Base-by-base conservation (phyloP, 2,329 filamentous ascomycete species). In the Dendryphion nanum region DNA sequence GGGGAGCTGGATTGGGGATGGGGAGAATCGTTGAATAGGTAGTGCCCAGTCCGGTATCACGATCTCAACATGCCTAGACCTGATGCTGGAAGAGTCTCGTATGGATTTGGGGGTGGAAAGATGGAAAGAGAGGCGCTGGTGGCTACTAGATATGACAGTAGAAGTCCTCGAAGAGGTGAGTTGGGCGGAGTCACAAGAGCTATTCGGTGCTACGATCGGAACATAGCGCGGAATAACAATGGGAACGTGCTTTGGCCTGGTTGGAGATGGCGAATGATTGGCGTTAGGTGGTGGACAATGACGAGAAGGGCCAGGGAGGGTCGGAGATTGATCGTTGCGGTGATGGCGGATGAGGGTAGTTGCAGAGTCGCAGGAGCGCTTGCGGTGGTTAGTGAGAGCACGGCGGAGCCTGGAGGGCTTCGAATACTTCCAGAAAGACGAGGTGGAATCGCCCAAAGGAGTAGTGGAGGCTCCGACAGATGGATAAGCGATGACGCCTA, bases 31-130 rank as follows among this genome's bases (percentile, higher is more conserved):
- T 39, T 67, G 56, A 44, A 67, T 53, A 50, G 70, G 68, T 58
- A 64, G 53, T 36, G 67, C 69, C 64, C 64, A 72, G 38, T 64
- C 51, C 30, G 70, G 68, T 45, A 73, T 73, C 43, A 70, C 55
- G 52, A 73, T 73, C 60, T 73, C 69, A 41, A 74, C 71, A 73
- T 74, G 69, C 63, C 71, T 63, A 32, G 64, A 57, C 50, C 58
- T 52, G 35, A 52, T 41, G 40, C 50, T 61, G 16, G 52, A 52
- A 30, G 59, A 61, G 38, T 61, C 53, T 36, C 50, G 53, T 30
- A 55, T 48, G 30, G 53, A 55, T 43, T 57, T 63, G 42, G 51
- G 51, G 35, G 45, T 50, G 37, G 57, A 52, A 6, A 53, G 46
- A 20, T 57, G 56, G 33, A 47, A 45, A 24, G 52, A 57, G 41